phyloP scores from a whole-genome alignment of 371 early-diverging fungal genomes.

The Mucor plumbeus region DNA sequence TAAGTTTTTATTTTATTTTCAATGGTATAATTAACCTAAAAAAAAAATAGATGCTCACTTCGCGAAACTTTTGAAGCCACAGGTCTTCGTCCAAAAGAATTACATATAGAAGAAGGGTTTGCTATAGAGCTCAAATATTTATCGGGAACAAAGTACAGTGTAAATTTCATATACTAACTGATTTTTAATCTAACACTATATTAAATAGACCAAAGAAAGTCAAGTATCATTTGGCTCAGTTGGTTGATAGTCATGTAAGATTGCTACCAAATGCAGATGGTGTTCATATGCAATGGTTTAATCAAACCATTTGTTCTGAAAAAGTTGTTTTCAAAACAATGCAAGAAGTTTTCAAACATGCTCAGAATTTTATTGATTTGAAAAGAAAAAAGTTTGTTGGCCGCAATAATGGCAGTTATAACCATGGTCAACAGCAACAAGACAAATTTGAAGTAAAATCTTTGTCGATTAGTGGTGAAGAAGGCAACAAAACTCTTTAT shows the following conservation, averaged over 20 bases:
- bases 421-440: background rate
- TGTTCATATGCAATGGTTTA: slow-evolving; percentile 76
- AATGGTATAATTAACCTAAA: background rate
- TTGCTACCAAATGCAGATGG: slow-evolving; percentile 73
- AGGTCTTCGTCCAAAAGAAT: slow-evolving; percentile 73
- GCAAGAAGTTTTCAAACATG: slow-evolving; percentile 79
- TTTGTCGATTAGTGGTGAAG: background rate
- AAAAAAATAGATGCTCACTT: slow-evolving; percentile 70
- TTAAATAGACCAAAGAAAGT: slow-evolving; percentile 73
- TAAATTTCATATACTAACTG: too few relatives aligned
- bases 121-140: slow-evolving; percentile 82
- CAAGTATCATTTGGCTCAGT: slow-evolving; percentile 76
- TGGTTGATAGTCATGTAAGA: slow-evolving; percentile 63
- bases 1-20: slow-evolving; percentile 45
- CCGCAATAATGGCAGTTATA: background rate
- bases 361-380: slow-evolving; percentile 67
- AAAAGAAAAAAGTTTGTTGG: slow-evolving; percentile 30
- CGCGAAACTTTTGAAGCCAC: slow-evolving; percentile 79
- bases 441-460: background rate
- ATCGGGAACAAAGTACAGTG: slow-evolving; percentile 68
- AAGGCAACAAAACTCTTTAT: background rate
- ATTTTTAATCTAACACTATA: background rate
- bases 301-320: slow-evolving; percentile 65
- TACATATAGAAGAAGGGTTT: slow-evolving; percentile 76
- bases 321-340: slow-evolving; percentile 78